phyloP scores from a whole-genome alignment of 2,329 filamentous ascomycete species.

The Calycina marina region DNA sequence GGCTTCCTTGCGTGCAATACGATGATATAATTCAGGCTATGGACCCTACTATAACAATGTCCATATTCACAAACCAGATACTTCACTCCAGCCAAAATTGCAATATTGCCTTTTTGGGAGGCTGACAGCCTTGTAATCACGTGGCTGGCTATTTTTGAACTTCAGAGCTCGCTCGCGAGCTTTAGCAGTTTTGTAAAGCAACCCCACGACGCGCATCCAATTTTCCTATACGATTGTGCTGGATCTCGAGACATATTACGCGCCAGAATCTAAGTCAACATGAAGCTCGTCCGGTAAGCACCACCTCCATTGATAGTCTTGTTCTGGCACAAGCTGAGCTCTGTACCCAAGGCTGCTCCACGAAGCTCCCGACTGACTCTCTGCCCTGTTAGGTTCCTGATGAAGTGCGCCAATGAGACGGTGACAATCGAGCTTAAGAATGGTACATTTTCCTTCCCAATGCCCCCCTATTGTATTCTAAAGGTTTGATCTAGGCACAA shows the following conservation, averaged over 20 bases:
- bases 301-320: constrained; percentile 13
- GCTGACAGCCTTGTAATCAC: no score
- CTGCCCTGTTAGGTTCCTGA: constrained; percentile 60
- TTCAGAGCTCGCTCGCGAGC: not conserved
- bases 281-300: constrained; percentile 93
- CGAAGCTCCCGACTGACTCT: constrained; percentile 23
- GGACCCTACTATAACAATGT: no score
- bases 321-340: constrained; percentile 31
- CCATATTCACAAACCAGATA: no score
- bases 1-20: no score
- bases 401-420: constrained; percentile 99
- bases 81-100: no score
- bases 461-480: not conserved
- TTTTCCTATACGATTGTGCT: no score
- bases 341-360: constrained; percentile 25
- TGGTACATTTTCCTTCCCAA: constrained; percentile 38
- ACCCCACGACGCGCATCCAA: no score
- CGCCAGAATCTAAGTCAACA: constrained; percentile 45
- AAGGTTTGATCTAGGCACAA: constrained; percentile 55
- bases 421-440: constrained; percentile 98
- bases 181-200: no score
- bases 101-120: no score
- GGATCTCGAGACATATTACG: not conserved
- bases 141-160: no score
- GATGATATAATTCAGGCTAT: no score